Evolutionary conservation across 176 grass and related monocot species (phyloP).

Genomic region (Aegilops speltoides): DNA sequence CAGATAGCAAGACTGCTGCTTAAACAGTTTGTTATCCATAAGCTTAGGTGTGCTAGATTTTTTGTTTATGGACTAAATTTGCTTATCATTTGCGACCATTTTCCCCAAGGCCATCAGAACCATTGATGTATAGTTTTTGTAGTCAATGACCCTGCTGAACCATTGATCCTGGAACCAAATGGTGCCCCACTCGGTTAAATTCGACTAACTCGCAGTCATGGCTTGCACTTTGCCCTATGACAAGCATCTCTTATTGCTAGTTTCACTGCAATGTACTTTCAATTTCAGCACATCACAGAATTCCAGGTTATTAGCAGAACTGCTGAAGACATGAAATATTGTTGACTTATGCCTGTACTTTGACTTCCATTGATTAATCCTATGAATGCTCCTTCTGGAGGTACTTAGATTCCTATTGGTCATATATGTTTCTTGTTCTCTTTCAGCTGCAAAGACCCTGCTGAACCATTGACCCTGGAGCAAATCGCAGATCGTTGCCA

Average conservation of each 20-base stretch:
- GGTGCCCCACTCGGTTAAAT: too few relatives aligned
- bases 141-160: neutral
- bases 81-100: neutral
- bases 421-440: conserved; percentile 22
- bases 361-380: neutral
- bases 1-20: neutral
- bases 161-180: too few relatives aligned
- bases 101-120: neutral
- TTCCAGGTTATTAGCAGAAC: neutral
- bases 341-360: neutral
- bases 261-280: neutral
- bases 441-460: conserved; percentile 89
- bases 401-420: conserved; percentile 2
- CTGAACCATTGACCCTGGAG: conserved; percentile 74
- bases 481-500: conserved; percentile 94
- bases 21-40: too few relatives aligned
- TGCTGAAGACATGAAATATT: neutral
- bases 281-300: neutral
- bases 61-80: neutral
- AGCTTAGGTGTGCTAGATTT: neutral
- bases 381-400: neutral
- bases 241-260: neutral
- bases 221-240: too few relatives aligned
- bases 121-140: too few relatives aligned
- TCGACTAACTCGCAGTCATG: too few relatives aligned